These are phyloP conservation scores for Pythium aristosporum DNA, from an alignment of 352 stramenopile species.

Conservation along the genomic window DNA sequence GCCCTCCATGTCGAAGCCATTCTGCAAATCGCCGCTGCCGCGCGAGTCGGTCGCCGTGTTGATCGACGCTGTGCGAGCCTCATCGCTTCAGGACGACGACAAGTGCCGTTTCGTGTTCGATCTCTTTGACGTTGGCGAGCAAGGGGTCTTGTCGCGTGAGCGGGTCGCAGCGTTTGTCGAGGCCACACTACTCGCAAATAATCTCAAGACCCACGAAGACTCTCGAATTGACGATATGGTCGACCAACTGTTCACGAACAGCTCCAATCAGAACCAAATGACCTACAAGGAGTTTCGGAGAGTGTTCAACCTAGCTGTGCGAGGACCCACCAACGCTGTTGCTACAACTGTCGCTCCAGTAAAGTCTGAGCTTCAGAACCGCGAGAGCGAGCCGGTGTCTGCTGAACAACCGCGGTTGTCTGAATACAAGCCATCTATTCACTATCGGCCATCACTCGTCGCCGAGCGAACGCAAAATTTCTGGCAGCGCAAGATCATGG, in stretches of 20 bases:
- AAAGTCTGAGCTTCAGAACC: not conserved
- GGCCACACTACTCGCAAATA: conserved; percentile 45
- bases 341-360: not conserved
- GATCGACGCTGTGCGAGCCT: conserved; percentile 55
- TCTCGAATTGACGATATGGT: conserved; percentile 50
- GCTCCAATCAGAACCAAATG: conserved; percentile 37
- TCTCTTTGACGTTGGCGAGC: conserved; percentile 57
- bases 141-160: conserved; percentile 43
- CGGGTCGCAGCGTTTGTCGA: conserved; percentile 58
- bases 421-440: conserved; percentile 6
- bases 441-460: conserved; percentile 2
- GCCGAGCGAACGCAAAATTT: conserved; percentile 21
- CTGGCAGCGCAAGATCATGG: conserved; percentile 25
- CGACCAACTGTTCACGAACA: conserved; percentile 48
- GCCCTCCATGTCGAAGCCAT: conserved; percentile 21
- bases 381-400: not conserved
- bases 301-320: conserved; percentile 40
- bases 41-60: conserved; percentile 56
- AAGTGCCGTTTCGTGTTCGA: conserved; percentile 68
- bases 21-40: conserved; percentile 29
- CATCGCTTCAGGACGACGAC: conserved; percentile 44
- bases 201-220: conserved; percentile 46
- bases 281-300: conserved; percentile 53
- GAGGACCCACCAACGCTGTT: not conserved
- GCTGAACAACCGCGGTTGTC: conserved; percentile 1